These are phyloP conservation scores for Penicillium manginii DNA, from an alignment of 495 filamentous ascomycete genomes.

Conservation along the genomic window DNA sequence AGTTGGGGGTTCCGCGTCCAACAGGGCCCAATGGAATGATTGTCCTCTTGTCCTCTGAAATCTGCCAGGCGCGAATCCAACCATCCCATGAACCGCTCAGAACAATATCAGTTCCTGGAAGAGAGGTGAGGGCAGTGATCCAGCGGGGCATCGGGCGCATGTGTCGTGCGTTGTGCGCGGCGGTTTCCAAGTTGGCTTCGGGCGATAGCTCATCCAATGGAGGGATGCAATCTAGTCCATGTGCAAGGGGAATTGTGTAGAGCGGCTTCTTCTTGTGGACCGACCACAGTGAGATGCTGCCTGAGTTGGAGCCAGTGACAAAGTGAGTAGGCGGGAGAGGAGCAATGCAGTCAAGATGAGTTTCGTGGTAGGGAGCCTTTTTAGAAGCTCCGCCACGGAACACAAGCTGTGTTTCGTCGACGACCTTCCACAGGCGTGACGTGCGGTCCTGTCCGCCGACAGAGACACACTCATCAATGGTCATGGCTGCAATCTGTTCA, in stretches of 20 bases:
- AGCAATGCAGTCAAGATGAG: conserved; percentile 86
- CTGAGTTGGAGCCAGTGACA: conserved; percentile 91
- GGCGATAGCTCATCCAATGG: conserved; percentile 73
- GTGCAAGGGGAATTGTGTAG: conserved; percentile 76
- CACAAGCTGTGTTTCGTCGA: conserved; percentile 91
- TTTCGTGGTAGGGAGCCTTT: conserved; percentile 65
- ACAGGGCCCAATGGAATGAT: conserved; percentile 73
- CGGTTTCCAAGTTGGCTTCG: conserved; percentile 62
- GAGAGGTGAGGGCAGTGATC: conserved; percentile 84
- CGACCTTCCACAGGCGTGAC: conserved; percentile 94
- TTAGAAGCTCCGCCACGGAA: conserved; percentile 79
- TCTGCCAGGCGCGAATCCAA: conserved; percentile 77
- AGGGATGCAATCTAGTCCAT: conserved; percentile 71
- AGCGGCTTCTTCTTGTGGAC: conserved; percentile 94
- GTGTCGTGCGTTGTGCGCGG: conserved; percentile 55
- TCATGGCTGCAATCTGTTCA: conserved; percentile 78
- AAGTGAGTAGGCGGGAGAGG: conserved; percentile 90
- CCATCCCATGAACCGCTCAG: conserved; percentile 95
- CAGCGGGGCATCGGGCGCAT: conserved; percentile 65
- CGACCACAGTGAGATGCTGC: conserved; percentile 83
- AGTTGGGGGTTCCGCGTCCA: conserved; percentile 39
- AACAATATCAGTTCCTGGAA: conserved; percentile 87
- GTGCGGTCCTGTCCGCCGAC: conserved; percentile 91
- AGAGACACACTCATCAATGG: conserved; percentile 83
- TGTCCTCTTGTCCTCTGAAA: conserved; percentile 80